A percentile compares a stretch with the other conserved stretches of the same genome.
phyloP scores from a whole-genome alignment of 169 alveolate genomes.

The Cyclospora cayetanensis region DNA sequence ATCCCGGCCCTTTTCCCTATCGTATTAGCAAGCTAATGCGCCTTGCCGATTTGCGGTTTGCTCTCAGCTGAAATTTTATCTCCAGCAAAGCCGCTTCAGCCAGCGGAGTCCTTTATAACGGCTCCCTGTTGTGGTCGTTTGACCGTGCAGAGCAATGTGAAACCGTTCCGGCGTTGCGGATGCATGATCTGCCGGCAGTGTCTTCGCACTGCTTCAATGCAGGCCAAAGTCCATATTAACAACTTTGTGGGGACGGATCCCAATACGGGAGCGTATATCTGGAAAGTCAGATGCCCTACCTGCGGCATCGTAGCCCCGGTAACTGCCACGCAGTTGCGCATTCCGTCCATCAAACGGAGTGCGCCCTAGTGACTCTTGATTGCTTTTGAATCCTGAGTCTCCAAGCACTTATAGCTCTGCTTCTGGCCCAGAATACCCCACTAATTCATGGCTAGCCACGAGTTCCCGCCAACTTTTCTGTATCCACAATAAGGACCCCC shows the following conservation, averaged over 20 bases:
- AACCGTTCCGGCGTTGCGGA: constrained; percentile 16
- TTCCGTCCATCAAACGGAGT: background rate
- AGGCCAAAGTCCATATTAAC: background rate
- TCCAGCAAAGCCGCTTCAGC: too few species aligned
- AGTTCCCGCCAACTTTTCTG: too few species aligned
- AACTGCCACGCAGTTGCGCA: constrained; percentile 17
- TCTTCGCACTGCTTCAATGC: constrained; percentile 7
- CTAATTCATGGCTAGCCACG: too few species aligned
- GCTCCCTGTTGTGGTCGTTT: constrained; percentile 30
- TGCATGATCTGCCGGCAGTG: constrained; percentile 19
- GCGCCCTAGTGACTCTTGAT: background rate
- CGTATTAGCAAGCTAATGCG: too few species aligned
- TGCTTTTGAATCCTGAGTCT: too few species aligned
- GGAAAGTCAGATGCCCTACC: constrained; percentile 21
- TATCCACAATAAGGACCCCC: too few species aligned
- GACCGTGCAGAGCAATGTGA: background rate
- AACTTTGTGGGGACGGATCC: constrained; percentile 25
- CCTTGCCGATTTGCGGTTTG: too few species aligned
- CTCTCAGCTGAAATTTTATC: too few species aligned
- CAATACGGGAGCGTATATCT: constrained; percentile 1
- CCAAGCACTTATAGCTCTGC: too few species aligned
- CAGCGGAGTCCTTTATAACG: background rate
- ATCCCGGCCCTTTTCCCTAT: too few species aligned
- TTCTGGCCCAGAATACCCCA: too few species aligned
- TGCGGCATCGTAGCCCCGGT: background rate